These are phyloP conservation scores for Meyerozyma athensensis DNA, from an alignment of 1,139 yeast species.

Conservation along the genomic window DNA sequence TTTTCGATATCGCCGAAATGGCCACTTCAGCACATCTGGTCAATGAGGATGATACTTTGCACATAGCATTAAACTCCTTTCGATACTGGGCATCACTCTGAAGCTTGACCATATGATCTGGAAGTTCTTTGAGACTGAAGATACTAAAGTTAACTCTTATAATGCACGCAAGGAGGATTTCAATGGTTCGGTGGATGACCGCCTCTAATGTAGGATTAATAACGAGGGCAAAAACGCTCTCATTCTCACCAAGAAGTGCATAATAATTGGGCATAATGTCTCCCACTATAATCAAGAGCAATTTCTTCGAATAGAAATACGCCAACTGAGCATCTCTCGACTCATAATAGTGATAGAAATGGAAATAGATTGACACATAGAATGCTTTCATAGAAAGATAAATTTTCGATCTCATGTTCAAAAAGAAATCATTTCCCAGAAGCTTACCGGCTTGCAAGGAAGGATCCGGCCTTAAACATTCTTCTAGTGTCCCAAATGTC, in stretches of 20 bases:
- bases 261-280: conserved; percentile 40
- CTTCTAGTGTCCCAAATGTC: conserved; percentile 15
- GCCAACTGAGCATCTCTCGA: conserved; percentile 21
- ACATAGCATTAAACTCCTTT: conserved; percentile 19
- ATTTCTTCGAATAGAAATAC: conserved; percentile 34
- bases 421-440: conserved; percentile 6
- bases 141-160: conserved; percentile 24
- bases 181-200: conserved; percentile 36
- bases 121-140: conserved; percentile 13
- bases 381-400: conserved; percentile 29
- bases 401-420: conserved; percentile 17
- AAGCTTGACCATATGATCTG: conserved; percentile 17
- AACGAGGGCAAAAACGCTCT: conserved; percentile 33
- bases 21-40: conserved; percentile 35
- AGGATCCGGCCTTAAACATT: neutral
- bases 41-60: conserved; percentile 27
- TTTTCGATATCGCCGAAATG: conserved; percentile 18
- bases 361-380: conserved; percentile 31
- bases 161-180: conserved; percentile 28
- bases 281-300: conserved; percentile 23
- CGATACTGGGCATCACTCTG: conserved; percentile 15
- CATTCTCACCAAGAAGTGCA: conserved; percentile 27
- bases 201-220: conserved; percentile 39
- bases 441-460: neutral
- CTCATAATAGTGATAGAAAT: conserved; percentile 39